Conservation (phyloP, 495 filamentous ascomycete species). For the Aspergillus incahuasiensis region DNA sequence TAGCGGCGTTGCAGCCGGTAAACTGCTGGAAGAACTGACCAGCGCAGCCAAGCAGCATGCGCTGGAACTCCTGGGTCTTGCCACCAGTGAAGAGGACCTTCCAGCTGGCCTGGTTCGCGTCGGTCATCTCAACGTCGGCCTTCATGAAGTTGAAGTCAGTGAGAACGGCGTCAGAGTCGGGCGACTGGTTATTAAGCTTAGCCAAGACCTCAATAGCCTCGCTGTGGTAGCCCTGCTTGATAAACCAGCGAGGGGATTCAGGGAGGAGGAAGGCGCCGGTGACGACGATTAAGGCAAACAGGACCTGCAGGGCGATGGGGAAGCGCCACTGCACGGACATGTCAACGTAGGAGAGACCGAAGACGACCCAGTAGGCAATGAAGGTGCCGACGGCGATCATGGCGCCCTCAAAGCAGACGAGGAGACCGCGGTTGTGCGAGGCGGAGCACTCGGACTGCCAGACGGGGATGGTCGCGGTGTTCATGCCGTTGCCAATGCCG, state of each 20-base stretch:
- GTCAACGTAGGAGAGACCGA: conserved; percentile 61
- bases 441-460: conserved; percentile 72
- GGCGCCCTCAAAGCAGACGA: conserved; percentile 79
- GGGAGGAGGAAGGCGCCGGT: conserved; percentile 57
- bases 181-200: conserved; percentile 40
- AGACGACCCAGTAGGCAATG: conserved; percentile 82
- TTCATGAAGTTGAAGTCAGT: conserved; percentile 47
- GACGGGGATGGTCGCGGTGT: conserved; percentile 69
- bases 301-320: conserved; percentile 74
- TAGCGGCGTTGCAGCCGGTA: conserved; percentile 71
- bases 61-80: conserved; percentile 45
- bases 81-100: conserved; percentile 37
- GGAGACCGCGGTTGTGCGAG: conserved; percentile 68
- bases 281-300: conserved; percentile 62
- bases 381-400: conserved; percentile 72
- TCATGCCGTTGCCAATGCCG: conserved; percentile 70
- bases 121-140: conserved; percentile 28
- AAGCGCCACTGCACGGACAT: conserved; percentile 52
- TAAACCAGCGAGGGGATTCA: conserved; percentile 73
- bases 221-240: conserved; percentile 56
- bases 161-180: conserved; percentile 29
- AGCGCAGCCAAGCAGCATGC: conserved; percentile 41
- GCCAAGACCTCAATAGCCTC: conserved; percentile 61
- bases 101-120: conserved; percentile 33
- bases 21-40: conserved; percentile 73